phyloP scores from a whole-genome alignment of 2,329 filamentous ascomycete genomes.

The Aureobasidium vineae region DNA sequence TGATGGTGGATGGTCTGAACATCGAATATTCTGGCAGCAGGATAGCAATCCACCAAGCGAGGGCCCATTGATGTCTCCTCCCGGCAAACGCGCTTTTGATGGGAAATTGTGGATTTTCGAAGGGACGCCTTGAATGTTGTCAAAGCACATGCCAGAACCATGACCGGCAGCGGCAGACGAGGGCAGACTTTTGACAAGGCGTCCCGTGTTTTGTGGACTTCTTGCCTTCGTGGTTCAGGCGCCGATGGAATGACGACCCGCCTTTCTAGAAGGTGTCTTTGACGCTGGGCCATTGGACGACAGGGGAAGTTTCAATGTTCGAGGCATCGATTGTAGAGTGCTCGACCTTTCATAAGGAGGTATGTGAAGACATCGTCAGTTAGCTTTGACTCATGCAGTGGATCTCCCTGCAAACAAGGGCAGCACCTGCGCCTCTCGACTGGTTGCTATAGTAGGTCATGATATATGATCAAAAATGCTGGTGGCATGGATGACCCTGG shows the following conservation, averaged over 20 bases:
- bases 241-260: constrained; percentile 4
- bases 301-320: background rate
- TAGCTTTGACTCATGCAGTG: no score
- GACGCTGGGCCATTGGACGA: background rate
- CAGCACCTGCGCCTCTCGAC: background rate
- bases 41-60: background rate
- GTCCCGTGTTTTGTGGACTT: background rate
- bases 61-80: background rate
- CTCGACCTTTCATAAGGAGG: background rate
- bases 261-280: constrained; percentile 10
- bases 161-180: background rate
- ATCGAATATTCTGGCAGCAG: background rate
- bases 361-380: background rate
- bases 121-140: background rate
- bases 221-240: constrained; percentile 6
- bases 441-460: background rate
- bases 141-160: background rate
- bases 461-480: background rate
- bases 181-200: background rate
- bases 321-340: background rate
- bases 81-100: background rate
- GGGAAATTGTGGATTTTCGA: background rate
- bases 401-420: background rate
- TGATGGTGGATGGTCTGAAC: constrained; percentile 1
- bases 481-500: background rate